Evolutionary conservation across 139 green algal species (phyloP).

Genomic region (Marvania coccoides): DNA sequence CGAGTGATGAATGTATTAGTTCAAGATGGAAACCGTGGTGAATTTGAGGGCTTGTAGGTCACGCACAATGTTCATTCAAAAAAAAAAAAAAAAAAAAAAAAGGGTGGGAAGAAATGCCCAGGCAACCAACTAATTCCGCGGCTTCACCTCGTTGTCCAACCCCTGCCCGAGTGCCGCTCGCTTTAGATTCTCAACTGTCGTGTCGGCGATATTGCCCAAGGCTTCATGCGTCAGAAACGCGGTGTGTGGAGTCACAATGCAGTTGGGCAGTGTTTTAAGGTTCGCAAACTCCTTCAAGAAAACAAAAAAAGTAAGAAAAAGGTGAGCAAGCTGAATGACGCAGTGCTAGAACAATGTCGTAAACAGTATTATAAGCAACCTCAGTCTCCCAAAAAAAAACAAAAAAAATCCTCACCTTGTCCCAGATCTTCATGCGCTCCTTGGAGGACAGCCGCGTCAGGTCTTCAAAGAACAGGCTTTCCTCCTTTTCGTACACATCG

Average conservation of each 20-base stretch:
- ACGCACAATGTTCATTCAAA: no score
- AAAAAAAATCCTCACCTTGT: no score
- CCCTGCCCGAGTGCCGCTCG: slow-evolving; percentile 13
- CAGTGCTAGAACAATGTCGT: no score
- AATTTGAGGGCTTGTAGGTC: no score
- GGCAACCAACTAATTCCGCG: no score
- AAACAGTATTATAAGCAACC: no score
- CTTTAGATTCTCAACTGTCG: slow-evolving; percentile 53
- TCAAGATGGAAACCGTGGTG: no score
- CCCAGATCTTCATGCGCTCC: slow-evolving; percentile 22
- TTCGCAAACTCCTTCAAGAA: neutral
- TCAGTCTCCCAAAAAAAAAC: no score
- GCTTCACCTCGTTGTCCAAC: slow-evolving; percentile 25
- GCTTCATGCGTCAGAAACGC: slow-evolving; percentile 79
- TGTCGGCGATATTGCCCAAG: slow-evolving; percentile 59
- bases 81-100: no score
- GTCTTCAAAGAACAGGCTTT: slow-evolving; percentile 50
- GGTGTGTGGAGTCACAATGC: slow-evolving; percentile 32
- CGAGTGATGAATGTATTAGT: no score
- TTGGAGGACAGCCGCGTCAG: slow-evolving; percentile 12
- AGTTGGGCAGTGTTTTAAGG: slow-evolving; percentile 1
- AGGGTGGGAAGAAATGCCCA: no score
- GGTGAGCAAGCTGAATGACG: no score
- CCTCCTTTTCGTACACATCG: slow-evolving; percentile 27
- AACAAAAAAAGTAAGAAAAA: neutral